Evolutionary conservation across 257 asterid species (phyloP), one percentile per base, ranked within the genome.

Genomic region (Anisodus acutangulus): DNA sequence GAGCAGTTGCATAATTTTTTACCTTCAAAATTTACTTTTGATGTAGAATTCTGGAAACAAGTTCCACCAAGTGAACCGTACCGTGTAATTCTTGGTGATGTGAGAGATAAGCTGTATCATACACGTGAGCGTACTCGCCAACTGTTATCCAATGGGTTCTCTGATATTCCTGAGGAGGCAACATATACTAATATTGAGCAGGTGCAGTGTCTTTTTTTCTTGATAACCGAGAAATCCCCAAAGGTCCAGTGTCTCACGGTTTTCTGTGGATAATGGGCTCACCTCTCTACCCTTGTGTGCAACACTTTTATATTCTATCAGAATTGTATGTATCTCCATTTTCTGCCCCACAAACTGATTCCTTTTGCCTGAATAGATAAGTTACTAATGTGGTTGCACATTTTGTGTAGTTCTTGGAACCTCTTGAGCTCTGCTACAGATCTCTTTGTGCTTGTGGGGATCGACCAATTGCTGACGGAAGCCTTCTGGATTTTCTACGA

Each of bases 391-490:
- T 57, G 22, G 22, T 82, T 68, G 49, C 72, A 57, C 45, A 74
- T 43, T 13, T n/a, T 81, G 6, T 82, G 85, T 80, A 88, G 92
- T 90, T 90, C 87, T 85, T 90, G 84, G 92, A 90, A 85, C 91
- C 92, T 74, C 89, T 90, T 49, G 92, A 90, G 67, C 90, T 90
- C 58, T 90, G 92, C 88, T 90, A 90, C 78, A 84, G 89, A 66
- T 90, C 92, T 82, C 90, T 90, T 4, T 90, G 92, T 82, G 87
- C 90, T 85, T 90, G 92, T 68, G 92, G 92, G 37, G 92, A 90
- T 81, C 81, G 85, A 49, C 85, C 92, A 22, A 88, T 90, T 64
- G 91, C 92, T 55, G 91, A 90, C 51, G 92, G 92, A 82, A 90
- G 88, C 66, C 92, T 90, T 83, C 74, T 90, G 53, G 92, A 90